These are phyloP conservation scores for Bryum argenteum DNA, from an alignment of 225 moss, liverwort and hornwort species.

Conservation along the genomic window DNA sequence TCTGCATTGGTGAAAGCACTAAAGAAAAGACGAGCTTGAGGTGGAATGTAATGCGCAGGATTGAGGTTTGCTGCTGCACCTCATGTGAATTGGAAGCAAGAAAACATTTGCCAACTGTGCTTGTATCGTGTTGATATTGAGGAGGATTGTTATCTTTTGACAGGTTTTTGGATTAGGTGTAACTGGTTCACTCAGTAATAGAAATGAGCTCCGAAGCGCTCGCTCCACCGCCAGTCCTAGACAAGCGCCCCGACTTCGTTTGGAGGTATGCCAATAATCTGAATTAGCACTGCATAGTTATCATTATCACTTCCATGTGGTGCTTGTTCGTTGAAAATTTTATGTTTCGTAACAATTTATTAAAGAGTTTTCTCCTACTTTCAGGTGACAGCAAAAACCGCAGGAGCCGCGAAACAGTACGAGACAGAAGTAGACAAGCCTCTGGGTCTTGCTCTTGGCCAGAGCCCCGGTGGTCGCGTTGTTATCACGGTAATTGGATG, in stretches of 20 bases:
- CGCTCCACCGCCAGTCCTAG: slow-evolving; percentile 17
- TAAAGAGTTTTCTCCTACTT: slow-evolving; percentile 2
- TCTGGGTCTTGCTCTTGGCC: slow-evolving; percentile 81
- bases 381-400: slow-evolving; percentile 79
- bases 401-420: slow-evolving; percentile 83
- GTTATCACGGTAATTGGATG: slow-evolving; percentile 63
- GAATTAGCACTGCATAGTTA: too few species aligned
- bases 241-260: slow-evolving; percentile 31
- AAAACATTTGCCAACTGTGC: not conserved
- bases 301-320: too few species aligned
- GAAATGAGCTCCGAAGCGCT: slow-evolving; percentile 37
- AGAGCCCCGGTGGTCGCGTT: slow-evolving; percentile 79
- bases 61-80: not conserved
- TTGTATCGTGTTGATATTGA: not conserved
- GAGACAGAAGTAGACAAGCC: slow-evolving; percentile 99
- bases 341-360: not conserved
- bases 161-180: slow-evolving; percentile 50
- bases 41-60: not conserved
- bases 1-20: not conserved
- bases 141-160: not conserved
- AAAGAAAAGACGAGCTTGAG: not conserved
- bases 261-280: slow-evolving; percentile 38
- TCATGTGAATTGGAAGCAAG: not conserved
- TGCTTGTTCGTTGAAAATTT: not conserved
- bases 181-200: slow-evolving; percentile 35